Conservation (phyloP, 2,329 filamentous ascomycete genomes). For the Aspergillus novofumigatus region DNA sequence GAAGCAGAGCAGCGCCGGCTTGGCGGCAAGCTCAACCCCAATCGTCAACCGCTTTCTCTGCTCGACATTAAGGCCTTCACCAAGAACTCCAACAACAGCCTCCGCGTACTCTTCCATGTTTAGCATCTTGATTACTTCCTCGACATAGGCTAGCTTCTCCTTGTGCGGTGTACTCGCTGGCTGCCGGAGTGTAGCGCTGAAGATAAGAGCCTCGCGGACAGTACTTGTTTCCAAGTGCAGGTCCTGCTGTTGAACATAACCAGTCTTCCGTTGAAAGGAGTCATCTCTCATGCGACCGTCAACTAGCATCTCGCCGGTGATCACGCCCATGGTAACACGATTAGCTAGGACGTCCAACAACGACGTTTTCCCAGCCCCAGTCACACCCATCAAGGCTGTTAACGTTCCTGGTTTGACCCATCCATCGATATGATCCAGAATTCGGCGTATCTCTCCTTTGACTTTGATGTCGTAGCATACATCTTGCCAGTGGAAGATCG, state of each 20-base stretch:
- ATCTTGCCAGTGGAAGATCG: conserved; percentile 76
- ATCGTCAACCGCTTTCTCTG: conserved; percentile 75
- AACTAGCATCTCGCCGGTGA: conserved; percentile 77
- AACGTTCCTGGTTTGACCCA: conserved; percentile 90
- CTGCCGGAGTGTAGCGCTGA: conserved; percentile 79
- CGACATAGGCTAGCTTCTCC: conserved; percentile 81
- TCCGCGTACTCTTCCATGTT: conserved; percentile 87
- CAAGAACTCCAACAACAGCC: conserved; percentile 79
- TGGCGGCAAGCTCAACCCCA: conserved; percentile 86
- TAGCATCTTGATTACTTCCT: conserved; percentile 81
- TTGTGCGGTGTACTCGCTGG: conserved; percentile 64
- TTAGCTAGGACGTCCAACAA: conserved; percentile 79
- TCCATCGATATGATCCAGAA: conserved; percentile 80
- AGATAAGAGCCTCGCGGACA: conserved; percentile 79
- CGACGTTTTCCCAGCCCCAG: conserved; percentile 86
- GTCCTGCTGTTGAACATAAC: conserved; percentile 77
- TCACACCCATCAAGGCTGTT: conserved; percentile 85
- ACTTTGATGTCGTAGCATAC: conserved; percentile 79
- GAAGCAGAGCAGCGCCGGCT: conserved; percentile 35
- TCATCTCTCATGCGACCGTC: conserved; percentile 67
- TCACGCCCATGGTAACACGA: conserved; percentile 79
- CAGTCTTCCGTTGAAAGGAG: conserved; percentile 59
- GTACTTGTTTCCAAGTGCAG: conserved; percentile 79
- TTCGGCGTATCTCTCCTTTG: conserved; percentile 66
- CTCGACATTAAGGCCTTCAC: conserved; percentile 64